A percentile compares a stretch with the other conserved stretches of the same genome.
phyloP scores from a whole-genome alignment of 352 stramenopile genomes.

The Globisporangium uncinulatum region DNA sequence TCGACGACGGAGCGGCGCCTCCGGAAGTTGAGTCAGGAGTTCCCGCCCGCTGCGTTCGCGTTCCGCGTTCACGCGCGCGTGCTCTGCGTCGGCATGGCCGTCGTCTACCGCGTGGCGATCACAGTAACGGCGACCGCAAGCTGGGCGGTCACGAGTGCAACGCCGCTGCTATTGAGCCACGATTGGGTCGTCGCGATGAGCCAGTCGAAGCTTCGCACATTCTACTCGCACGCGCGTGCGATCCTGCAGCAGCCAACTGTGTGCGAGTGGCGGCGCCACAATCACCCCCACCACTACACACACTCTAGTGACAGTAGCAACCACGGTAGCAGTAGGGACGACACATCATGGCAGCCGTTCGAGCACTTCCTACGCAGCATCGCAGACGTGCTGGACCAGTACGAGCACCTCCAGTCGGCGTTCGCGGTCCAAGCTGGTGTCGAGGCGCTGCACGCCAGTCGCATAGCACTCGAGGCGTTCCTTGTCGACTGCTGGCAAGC shows the following conservation, averaged over 20 bases:
- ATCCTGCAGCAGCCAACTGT: constrained; percentile 36
- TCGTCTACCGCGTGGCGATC: constrained; percentile 55
- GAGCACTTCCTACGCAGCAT: constrained; percentile 37
- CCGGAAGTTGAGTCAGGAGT: constrained; percentile 59
- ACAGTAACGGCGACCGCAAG: constrained; percentile 17
- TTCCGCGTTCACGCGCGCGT: constrained; percentile 41
- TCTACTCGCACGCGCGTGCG: constrained; percentile 32
- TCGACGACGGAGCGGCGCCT: constrained; percentile 40
- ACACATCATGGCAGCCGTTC: constrained; percentile 34
- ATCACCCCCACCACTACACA: constrained; percentile 8
- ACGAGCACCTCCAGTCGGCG: constrained; percentile 28
- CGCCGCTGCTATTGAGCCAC: constrained; percentile 17
- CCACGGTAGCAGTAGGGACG: too few species aligned
- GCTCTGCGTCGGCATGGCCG: constrained; percentile 47
- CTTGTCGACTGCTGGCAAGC: constrained; percentile 38
- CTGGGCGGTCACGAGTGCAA: too few species aligned
- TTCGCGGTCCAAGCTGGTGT: constrained; percentile 39
- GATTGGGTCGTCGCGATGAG: constrained; percentile 60
- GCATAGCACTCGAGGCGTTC: constrained; percentile 36
- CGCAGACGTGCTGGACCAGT: constrained; percentile 27
- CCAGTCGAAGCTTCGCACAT: constrained; percentile 46
- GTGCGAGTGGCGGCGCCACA: constrained; percentile 13
- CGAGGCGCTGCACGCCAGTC: constrained; percentile 28
- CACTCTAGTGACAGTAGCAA: too few species aligned
- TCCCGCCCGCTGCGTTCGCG: constrained; percentile 35